Base-by-base conservation (phyloP, 106 monocot species). In the Triglochin maritima region DNA sequence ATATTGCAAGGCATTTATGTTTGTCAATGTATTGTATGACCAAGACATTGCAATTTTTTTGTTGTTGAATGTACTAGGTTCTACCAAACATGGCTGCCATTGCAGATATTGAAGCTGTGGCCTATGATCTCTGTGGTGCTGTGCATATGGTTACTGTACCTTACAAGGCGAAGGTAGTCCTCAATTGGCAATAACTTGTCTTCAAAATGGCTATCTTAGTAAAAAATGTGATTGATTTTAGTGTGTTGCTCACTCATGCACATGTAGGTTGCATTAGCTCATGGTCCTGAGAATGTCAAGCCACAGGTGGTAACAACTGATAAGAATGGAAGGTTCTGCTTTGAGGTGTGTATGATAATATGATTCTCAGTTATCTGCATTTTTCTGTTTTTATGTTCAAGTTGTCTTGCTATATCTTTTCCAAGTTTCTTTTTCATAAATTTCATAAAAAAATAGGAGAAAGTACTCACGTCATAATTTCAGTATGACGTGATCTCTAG, bases 91-190 rank as follows among this genome's bases (percentile, higher is more conserved):
- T 98, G 86, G 84, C 84, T 63, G 78, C 65, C 14, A 60, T 98
- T 72, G 71, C 86, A 65, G 88, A 92, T 57, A 89, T 98, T 63
- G 84, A 77, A 70, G 88, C 88, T n/a, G 50, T 76, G 51, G 64
- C 61, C 49, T 98, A 92, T 82, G 82, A 92, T 82, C 62, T 98
- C 47, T 98, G 98, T 72, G 98, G 92, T 62, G 61, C 78, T 73
- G 84, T 98, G 59, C 79, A 66, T 50, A 71, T 76, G 57, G 54
- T 78, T 69, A 71, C 57, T 51, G 10, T 76, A 70, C 74, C 84
- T 70, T 78, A 81, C 15, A 86, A 79, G 60, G 86, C 86, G 29
- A 98, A 84, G 88, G 96, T 93, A 76, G 52, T 50, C 14, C 59
- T 51, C 41, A 17, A 15, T 4, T 49, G 17, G 41, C 46, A 7